Base-by-base conservation (phyloP, 768 basidiomycete genomes). In the Calocybe indica region DNA sequence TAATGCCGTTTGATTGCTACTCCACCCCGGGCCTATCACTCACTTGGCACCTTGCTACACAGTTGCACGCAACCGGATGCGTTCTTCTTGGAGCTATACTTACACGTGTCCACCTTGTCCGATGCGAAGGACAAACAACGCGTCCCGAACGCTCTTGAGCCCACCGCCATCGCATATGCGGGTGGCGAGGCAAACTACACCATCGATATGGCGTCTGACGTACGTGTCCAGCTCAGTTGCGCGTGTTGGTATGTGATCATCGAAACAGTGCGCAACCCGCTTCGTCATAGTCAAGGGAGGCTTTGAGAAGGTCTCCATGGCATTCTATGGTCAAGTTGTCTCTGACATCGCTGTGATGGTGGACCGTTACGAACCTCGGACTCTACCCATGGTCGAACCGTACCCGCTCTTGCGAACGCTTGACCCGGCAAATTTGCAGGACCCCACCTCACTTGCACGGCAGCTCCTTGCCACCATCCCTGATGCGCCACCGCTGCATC, bases 241-340 rank as follows among this genome's bases (percentile, higher is more conserved):
- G 46, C 14, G 22, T 33, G 5, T n/a, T 31, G 22, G 46, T 11
- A 11, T 13, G 35, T 35, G 32, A 51, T 31, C 35, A 12, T 8
- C 8, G 38, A 11, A 34, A 12, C 59, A 88, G 84, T 81, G 77
- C 60, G 78, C 82, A 3, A 88, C 88, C 14, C 82, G 88, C 38
- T 70, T 91, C 30, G 82, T 92, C 76, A 85, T 91, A 48, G 73
- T 92, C 52, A 83, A 82, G 57, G 89, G 88, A n/a, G 69, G 76
- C 33, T 90, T 88, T 61, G 66, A 78, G 42, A 69, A 67, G 49
- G 66, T 87, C 13, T 86, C 87, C 9, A 66, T 87, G 55, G 83
- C 85, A 35, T 69, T 82, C 31, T 79, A 79, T 53, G 76, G 76
- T 10, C 76, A 86, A 31, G 56, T 79, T 10, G 71, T 80, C 12